phyloP scores from a whole-genome alignment of 2,329 filamentous ascomycete species.

The Cladosporium sp. region DNA sequence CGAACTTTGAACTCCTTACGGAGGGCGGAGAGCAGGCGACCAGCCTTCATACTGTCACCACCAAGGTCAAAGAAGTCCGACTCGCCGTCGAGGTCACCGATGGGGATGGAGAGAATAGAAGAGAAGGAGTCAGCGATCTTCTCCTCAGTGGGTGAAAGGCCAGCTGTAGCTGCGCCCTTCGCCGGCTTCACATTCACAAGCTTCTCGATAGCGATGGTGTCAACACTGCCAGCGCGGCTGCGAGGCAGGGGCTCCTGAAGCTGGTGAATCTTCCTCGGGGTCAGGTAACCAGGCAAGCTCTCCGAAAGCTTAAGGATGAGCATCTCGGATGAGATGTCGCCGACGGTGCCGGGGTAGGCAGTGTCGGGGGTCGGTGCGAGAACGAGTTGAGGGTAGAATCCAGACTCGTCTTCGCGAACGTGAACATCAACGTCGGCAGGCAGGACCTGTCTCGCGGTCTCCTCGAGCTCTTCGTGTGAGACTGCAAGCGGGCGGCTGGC shows the following conservation, averaged over 20 bases:
- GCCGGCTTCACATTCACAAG: constrained; percentile 13
- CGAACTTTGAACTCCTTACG: constrained; percentile 47
- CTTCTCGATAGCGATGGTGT: constrained; percentile 16
- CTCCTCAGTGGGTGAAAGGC: constrained; percentile 30
- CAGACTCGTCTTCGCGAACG: constrained; percentile 25
- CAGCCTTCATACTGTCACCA: constrained; percentile 53
- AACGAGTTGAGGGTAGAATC: constrained; percentile 31
- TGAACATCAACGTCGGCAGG: constrained; percentile 23
- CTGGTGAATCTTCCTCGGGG: constrained; percentile 25
- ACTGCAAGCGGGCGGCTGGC: constrained; percentile 16
- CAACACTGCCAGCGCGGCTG: constrained; percentile 22
- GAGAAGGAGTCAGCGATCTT: constrained; percentile 45
- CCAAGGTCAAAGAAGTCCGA: constrained; percentile 52
- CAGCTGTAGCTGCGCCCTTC: constrained; percentile 5
- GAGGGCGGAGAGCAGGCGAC: constrained; percentile 48
- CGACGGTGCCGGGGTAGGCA: constrained; percentile 7
- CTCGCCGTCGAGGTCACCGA: constrained; percentile 36
- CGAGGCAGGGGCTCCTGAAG: constrained; percentile 27
- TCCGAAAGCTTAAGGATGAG: constrained; percentile 20
- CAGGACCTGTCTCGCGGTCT: constrained; percentile 17
- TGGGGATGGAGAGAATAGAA: constrained; percentile 39
- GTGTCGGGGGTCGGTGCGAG: constrained; percentile 26
- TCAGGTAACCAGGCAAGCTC: constrained; percentile 25
- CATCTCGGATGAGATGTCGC: constrained; percentile 11
- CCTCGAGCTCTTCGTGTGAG: constrained; percentile 15